A percentile compares a stretch with the other conserved stretches of the same genome.
Evolutionary conservation across 2,329 filamentous ascomycete species (phyloP).

Genomic region (Tothia fuscella): DNA sequence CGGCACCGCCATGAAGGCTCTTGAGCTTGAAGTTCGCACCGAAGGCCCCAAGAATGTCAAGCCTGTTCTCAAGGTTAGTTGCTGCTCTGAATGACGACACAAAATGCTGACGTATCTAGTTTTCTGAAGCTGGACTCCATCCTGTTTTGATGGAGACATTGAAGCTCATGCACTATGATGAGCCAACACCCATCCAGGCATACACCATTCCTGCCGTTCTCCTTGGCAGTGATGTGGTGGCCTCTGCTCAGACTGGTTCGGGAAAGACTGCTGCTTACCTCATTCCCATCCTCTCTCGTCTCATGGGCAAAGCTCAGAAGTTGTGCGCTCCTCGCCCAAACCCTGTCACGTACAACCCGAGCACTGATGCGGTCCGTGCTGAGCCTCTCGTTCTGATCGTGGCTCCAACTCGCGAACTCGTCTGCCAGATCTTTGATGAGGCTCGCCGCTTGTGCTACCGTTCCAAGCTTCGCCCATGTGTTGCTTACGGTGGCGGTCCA

Average conservation of each 20-base stretch:
- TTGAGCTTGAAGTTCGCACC: neutral
- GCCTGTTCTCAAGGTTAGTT: conserved; percentile 39
- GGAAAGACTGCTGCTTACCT: conserved; percentile 94
- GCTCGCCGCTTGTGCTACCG: conserved; percentile 87
- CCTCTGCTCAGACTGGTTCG: conserved; percentile 85
- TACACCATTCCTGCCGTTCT: conserved; percentile 74
- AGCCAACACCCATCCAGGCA: conserved; percentile 76
- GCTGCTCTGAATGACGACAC: too few species aligned
- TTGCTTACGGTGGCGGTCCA: conserved; percentile 76
- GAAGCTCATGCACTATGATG: conserved; percentile 53
- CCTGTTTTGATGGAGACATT: conserved; percentile 74
- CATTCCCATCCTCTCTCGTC: conserved; percentile 72
- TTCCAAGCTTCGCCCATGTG: conserved; percentile 84
- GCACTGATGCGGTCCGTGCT: conserved; percentile 47
- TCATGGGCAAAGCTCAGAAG: conserved; percentile 95
- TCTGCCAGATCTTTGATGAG: conserved; percentile 91
- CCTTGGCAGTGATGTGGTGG: conserved; percentile 69
- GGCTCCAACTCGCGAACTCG: conserved; percentile 77
- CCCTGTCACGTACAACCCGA: conserved; percentile 41
- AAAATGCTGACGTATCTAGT: conserved; percentile 38
- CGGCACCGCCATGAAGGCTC: conserved; percentile 30
- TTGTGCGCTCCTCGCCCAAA: conserved; percentile 59
- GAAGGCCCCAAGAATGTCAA: conserved; percentile 26
- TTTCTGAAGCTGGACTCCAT: conserved; percentile 70
- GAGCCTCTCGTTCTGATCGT: conserved; percentile 84